Conservation (phyloP, 805 yeast genomes). For the Starmerella sirachaensis region DNA sequence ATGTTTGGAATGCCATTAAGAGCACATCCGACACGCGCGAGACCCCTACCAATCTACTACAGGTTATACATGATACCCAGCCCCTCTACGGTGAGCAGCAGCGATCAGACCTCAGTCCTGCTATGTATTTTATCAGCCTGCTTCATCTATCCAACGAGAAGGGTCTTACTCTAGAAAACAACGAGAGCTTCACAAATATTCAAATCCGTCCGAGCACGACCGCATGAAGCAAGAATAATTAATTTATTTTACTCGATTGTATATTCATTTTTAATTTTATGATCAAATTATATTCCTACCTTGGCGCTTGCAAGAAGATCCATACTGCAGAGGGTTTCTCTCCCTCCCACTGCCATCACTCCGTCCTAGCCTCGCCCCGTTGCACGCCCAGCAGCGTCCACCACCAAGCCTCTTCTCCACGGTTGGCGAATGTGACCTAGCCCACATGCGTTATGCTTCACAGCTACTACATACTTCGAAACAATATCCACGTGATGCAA, state of each 20-base stretch:
- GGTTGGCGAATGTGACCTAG: too few species aligned
- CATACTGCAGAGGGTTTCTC: too few species aligned
- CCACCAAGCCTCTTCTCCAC: too few species aligned
- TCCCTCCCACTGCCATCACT: too few species aligned
- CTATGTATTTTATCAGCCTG: conserved; percentile 73
- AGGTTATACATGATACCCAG: conserved; percentile 39
- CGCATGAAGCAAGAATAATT: background rate
- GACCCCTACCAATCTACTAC: conserved; percentile 30
- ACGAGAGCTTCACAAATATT: conserved; percentile 29
- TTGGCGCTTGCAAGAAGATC: background rate
- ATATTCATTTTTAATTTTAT: background rate
- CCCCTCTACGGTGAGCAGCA: conserved; percentile 45
- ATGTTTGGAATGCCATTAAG: conserved; percentile 50
- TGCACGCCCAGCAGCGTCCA: too few species aligned
- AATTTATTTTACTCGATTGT: background rate
- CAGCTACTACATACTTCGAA: too few species aligned
- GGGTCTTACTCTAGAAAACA: conserved; percentile 47
- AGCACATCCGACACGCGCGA: background rate
- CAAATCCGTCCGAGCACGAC: background rate
- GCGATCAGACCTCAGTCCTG: conserved; percentile 60
- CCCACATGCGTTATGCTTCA: too few species aligned
- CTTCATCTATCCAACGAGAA: conserved; percentile 80
- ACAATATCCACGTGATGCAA: too few species aligned
- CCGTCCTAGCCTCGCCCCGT: too few species aligned
- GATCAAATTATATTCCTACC: background rate